These are phyloP conservation scores for Moniliella sp. DNA, from an alignment of 1,284 basidiomycete species.

Conservation along the genomic window DNA sequence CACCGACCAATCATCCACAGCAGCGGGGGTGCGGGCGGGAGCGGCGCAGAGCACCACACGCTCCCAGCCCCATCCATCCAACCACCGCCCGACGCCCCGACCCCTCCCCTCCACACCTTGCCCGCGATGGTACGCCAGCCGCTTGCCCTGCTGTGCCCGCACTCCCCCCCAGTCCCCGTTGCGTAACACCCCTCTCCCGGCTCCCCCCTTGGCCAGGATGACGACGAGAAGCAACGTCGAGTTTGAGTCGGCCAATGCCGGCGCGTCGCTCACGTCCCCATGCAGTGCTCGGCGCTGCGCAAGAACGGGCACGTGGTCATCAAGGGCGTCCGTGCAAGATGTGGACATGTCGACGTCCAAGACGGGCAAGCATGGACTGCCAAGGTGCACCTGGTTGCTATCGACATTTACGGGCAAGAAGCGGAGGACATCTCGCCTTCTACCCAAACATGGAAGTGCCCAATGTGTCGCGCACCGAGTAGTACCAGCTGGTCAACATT, in stretches of 20 bases:
- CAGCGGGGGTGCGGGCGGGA: too few relatives aligned
- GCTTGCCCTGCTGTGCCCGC: too few relatives aligned
- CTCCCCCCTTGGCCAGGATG: too few relatives aligned
- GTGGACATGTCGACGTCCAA: conserved; percentile 88
- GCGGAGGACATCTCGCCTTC: conserved; percentile 89
- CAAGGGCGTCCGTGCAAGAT: conserved; percentile 77
- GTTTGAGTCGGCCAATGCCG: conserved; percentile 49
- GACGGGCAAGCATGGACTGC: conserved; percentile 89
- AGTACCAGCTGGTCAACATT: conserved; percentile 59
- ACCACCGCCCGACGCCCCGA: too few relatives aligned
- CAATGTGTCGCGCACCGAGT: conserved; percentile 75
- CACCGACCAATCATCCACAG: too few relatives aligned
- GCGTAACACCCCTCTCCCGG: too few relatives aligned
- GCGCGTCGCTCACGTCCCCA: conserved; percentile 39
- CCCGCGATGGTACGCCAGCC: too few relatives aligned
- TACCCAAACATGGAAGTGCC: conserved; percentile 98
- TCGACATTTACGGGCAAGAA: conserved; percentile 44
- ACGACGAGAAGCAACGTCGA: too few relatives aligned
- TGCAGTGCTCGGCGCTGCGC: conserved; percentile 91
- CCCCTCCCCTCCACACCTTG: too few relatives aligned
- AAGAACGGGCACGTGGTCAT: conserved; percentile 86
- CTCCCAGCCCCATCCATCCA: too few relatives aligned
- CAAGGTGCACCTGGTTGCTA: conserved; percentile 91
- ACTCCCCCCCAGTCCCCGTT: too few relatives aligned
- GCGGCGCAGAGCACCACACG: too few relatives aligned